A percentile compares a stretch with the other conserved stretches of the same genome.
These are phyloP conservation scores for Strigomonas galati DNA, from an alignment of 208 protist genomes.

Conservation along the genomic window DNA sequence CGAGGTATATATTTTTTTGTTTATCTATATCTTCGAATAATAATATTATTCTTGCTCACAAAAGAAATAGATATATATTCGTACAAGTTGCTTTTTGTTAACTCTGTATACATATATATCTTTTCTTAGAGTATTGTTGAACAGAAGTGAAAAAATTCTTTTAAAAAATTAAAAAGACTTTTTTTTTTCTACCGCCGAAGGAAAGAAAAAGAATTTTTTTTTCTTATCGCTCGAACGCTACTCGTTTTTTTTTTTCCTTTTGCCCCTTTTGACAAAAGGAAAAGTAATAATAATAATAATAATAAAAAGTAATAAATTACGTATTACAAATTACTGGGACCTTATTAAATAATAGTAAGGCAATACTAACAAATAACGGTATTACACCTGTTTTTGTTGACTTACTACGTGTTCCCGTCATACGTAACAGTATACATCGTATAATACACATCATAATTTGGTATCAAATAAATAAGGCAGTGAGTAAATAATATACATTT, in stretches of 20 bases:
- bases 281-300: neutral
- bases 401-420: too few species aligned
- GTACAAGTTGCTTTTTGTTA: conserved; percentile 6
- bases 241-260: neutral
- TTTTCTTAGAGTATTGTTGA: too few species aligned
- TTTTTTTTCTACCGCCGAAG: too few species aligned
- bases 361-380: neutral
- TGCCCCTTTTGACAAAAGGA: neutral
- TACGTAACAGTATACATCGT: too few species aligned
- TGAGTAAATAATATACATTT: too few species aligned
- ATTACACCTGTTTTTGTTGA: too few species aligned
- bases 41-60: conserved; percentile 2
- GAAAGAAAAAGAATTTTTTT: conserved; percentile 14
- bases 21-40: conserved; percentile 20
- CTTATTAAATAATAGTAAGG: neutral
- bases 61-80: neutral
- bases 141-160: too few species aligned
- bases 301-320: conserved; percentile 5
- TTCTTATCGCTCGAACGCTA: too few species aligned
- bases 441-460: too few species aligned
- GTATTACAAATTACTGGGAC: neutral
- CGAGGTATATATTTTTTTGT: conserved; percentile 16
- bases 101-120: neutral
- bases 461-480: too few species aligned
- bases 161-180: too few species aligned